Percentiles rank a stretch among this genome's conserved stretches.
phyloP scores from a whole-genome alignment of 257 asterid genomes.

The Solanum neorickii region DNA sequence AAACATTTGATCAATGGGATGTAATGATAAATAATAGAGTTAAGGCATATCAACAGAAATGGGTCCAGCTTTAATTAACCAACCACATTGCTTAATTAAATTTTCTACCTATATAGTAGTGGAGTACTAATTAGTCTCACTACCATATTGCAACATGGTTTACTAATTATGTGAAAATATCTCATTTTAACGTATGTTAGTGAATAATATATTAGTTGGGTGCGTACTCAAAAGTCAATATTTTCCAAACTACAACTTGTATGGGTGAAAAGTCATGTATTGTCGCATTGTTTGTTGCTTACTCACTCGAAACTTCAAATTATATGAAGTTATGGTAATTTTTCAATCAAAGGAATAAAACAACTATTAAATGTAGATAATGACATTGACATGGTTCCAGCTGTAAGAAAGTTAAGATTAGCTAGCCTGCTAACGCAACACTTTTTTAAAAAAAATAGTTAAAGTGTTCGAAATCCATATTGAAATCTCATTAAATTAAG shows the following conservation, averaged over 20 bases:
- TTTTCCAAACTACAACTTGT: background rate
- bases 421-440: background rate
- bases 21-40: background rate
- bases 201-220: background rate
- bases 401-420: background rate
- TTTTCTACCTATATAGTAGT: background rate
- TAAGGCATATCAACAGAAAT: background rate
- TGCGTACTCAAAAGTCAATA: background rate
- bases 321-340: background rate
- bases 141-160: background rate
- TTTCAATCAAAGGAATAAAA: background rate
- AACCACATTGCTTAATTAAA: background rate
- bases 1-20: background rate
- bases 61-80: background rate
- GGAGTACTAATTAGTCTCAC: background rate
- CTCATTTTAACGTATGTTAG: background rate
- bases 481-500: rapidly evolving
- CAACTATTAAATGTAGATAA: background rate
- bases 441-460: too few relatives aligned
- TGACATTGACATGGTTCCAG: background rate
- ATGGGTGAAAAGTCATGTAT: background rate
- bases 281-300: background rate
- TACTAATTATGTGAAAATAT: background rate
- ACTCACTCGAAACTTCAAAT: background rate
- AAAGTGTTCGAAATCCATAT: rapidly evolving